phyloP scores from a whole-genome alignment of 2,329 filamentous ascomycete species.

The Epichloe festucae region DNA sequence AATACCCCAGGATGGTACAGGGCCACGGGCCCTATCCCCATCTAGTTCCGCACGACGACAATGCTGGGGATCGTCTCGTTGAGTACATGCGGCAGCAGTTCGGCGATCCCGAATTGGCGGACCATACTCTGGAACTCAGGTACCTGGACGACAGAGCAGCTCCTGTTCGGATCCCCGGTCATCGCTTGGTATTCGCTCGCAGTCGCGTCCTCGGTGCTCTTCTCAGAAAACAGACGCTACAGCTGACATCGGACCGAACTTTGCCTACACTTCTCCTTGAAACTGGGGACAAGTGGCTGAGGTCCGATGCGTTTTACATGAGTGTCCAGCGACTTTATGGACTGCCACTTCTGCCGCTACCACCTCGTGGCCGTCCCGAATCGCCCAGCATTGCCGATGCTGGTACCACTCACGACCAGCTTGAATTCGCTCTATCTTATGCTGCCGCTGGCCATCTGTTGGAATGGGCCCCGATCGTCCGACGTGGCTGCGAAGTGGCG shows the following conservation, averaged over 20 bases:
- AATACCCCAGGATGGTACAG: constrained; percentile 22
- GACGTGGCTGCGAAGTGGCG: constrained; percentile 47
- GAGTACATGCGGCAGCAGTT: constrained; percentile 27
- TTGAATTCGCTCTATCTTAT: constrained; percentile 49
- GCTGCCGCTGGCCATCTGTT: constrained; percentile 49
- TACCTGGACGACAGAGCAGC: constrained; percentile 26
- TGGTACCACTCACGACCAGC: constrained; percentile 28
- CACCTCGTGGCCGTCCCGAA: constrained; percentile 15
- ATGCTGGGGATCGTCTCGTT: constrained; percentile 23
- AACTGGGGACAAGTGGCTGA: constrained; percentile 38
- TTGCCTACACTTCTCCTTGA: constrained; percentile 27
- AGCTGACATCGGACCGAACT: constrained; percentile 15
- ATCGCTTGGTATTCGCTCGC: constrained; percentile 42
- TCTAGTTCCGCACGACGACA: constrained; percentile 16
- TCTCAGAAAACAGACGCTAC: constrained; percentile 17
- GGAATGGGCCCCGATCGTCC: constrained; percentile 38
- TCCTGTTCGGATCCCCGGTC: constrained; percentile 34
- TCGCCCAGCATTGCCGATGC: constrained; percentile 22
- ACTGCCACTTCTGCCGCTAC: constrained; percentile 31
- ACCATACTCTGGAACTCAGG: constrained; percentile 34
- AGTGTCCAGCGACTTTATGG: constrained; percentile 47
- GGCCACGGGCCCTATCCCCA: constrained; percentile 16
- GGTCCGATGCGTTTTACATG: constrained; percentile 42
- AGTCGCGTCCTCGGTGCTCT: constrained; percentile 24
- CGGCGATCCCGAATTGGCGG: constrained; percentile 20